These are phyloP conservation scores for Torulaspora pretoriensis DNA, from an alignment of 1,139 yeast species.

Conservation along the genomic window DNA sequence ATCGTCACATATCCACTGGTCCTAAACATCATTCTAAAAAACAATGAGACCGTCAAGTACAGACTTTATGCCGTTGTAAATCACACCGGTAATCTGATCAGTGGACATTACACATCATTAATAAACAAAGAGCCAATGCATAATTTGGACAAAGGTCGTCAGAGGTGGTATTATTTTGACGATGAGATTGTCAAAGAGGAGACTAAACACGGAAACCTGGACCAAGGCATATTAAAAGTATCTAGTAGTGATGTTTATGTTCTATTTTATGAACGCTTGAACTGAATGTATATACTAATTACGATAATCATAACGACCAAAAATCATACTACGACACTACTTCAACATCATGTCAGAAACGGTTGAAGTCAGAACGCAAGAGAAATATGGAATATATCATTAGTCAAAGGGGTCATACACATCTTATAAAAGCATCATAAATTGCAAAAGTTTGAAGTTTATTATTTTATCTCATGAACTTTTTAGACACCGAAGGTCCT, in stretches of 20 bases:
- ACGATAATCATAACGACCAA: too few relatives aligned
- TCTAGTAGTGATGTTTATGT: constrained; percentile 65
- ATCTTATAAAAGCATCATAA: neutral
- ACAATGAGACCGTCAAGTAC: constrained; percentile 45
- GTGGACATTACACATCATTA: constrained; percentile 71
- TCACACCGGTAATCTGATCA: constrained; percentile 64
- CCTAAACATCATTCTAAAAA: constrained; percentile 44
- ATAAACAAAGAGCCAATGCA: constrained; percentile 48
- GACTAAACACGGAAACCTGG: constrained; percentile 46
- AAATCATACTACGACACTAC: neutral
- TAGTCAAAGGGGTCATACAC: neutral
- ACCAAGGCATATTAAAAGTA: constrained; percentile 41
- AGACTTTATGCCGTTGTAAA: constrained; percentile 59
- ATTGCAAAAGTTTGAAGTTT: neutral
- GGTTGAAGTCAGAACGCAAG: neutral
- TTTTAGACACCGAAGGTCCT: constrained; percentile 50
- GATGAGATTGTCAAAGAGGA: constrained; percentile 55
- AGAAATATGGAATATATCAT: neutral
- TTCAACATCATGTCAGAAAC: neutral
- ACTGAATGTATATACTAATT: constrained; percentile 3
- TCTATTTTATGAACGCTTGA: constrained; percentile 57
- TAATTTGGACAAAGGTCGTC: constrained; percentile 32
- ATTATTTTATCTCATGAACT: constrained; percentile 1
- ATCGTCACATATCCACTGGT: constrained; percentile 53
- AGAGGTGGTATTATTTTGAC: constrained; percentile 69